These are phyloP conservation scores for Solanum hybrid DNA, from an alignment of 305 asterid species.

Conservation along the genomic window DNA sequence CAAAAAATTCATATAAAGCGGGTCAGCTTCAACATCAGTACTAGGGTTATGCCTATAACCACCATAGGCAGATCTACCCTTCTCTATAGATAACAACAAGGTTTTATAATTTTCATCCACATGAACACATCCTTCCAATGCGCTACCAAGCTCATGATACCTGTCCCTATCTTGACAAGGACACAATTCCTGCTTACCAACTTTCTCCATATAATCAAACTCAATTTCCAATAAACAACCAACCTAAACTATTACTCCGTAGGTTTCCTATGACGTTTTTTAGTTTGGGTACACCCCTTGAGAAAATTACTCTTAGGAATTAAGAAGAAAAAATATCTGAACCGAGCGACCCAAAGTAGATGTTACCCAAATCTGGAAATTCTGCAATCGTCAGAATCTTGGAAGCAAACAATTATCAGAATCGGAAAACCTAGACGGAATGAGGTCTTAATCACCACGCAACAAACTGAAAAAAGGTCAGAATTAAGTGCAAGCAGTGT, in stretches of 20 bases:
- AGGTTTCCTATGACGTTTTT: neutral
- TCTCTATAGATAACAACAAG: neutral
- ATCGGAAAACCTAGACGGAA: neutral
- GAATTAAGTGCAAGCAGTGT: neutral
- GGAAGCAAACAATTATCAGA: neutral
- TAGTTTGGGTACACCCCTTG: neutral
- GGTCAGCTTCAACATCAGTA: neutral
- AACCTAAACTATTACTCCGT: neutral
- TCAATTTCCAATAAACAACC: neutral
- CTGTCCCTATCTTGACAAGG: neutral
- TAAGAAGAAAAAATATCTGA: neutral
- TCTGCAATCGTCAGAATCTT: neutral
- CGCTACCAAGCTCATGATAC: neutral
- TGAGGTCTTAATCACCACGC: neutral
- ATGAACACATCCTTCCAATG: neutral
- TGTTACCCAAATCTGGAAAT: neutral
- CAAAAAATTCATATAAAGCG: too few relatives aligned
- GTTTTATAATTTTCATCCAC: neutral
- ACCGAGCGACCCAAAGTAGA: neutral
- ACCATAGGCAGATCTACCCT: neutral
- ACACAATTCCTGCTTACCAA: neutral
- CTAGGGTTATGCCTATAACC: neutral
- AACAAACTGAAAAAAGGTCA: neutral
- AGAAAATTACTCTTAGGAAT: neutral
- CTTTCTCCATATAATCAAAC: neutral